Conservation (phyloP, 2,329 filamentous ascomycete genomes). For the Venturia pyrina region DNA sequence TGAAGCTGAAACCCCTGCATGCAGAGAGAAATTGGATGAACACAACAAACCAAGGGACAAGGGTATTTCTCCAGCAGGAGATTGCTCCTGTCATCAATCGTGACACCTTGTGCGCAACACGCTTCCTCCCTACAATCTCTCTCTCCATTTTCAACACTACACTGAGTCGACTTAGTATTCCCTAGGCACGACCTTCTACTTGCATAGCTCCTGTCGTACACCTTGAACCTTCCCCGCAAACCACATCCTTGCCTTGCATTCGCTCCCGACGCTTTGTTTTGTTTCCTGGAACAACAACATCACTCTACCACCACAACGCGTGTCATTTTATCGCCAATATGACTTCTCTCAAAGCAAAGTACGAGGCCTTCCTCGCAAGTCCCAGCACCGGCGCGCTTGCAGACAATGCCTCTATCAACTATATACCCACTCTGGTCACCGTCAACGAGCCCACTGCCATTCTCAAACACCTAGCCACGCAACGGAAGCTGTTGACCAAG, state of each 20-base stretch:
- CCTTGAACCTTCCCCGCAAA: background rate
- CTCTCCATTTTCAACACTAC: background rate
- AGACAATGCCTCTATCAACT: slow-evolving; percentile 49
- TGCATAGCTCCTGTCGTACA: background rate
- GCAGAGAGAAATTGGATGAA: background rate
- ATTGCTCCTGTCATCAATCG: background rate
- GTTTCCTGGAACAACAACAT: background rate
- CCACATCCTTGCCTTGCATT: background rate
- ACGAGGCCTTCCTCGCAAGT: slow-evolving; percentile 35
- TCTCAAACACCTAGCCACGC: slow-evolving; percentile 66
- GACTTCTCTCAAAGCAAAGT: slow-evolving; percentile 20
- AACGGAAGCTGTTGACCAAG: slow-evolving; percentile 69
- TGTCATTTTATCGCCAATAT: slow-evolving; percentile 5
- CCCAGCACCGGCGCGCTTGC: slow-evolving; percentile 34
- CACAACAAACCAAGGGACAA: background rate
- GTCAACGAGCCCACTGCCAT: slow-evolving; percentile 64
- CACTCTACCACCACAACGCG: background rate
- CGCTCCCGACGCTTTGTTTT: background rate
- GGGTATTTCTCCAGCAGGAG: background rate
- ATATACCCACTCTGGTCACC: slow-evolving; percentile 78
- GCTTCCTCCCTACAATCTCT: background rate
- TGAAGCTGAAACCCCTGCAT: background rate
- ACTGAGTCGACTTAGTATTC: background rate
- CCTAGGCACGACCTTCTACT: no score
- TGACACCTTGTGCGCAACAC: background rate